A percentile compares a stretch with the other conserved stretches of the same genome.
Conservation (phyloP, 1,284 basidiomycete species). For the Exsudoporus floridanus region DNA sequence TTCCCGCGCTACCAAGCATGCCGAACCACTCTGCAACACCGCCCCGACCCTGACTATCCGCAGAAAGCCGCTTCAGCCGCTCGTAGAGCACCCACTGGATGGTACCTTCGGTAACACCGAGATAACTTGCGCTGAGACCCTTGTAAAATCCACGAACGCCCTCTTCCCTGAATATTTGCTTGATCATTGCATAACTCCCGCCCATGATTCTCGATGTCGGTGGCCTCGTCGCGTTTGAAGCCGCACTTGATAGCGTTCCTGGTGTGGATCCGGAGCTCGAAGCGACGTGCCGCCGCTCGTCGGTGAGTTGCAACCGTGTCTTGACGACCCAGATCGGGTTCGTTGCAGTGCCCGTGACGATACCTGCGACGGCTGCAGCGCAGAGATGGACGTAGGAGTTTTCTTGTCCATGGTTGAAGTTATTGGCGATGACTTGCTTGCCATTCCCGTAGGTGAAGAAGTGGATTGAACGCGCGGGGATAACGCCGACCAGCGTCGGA, state of each 20-base stretch:
- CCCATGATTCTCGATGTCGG: slow-evolving; percentile 39
- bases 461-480: slow-evolving; percentile 95
- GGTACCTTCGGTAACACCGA: slow-evolving; percentile 95
- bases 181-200: slow-evolving; percentile 64
- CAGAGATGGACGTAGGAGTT: slow-evolving; percentile 83
- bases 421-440: slow-evolving; percentile 84
- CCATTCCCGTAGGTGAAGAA: slow-evolving; percentile 99
- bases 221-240: not conserved
- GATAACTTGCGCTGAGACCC: slow-evolving; percentile 90
- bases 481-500: slow-evolving; percentile 91
- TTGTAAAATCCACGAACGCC: slow-evolving; percentile 92
- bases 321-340: slow-evolving; percentile 99
- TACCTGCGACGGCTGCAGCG: slow-evolving; percentile 84
- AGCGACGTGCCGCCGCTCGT: slow-evolving; percentile 25
- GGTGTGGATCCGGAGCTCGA: not conserved
- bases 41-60: slow-evolving; percentile 53
- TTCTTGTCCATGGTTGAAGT: slow-evolving; percentile 82
- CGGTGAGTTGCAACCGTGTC: slow-evolving; percentile 82
- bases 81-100: slow-evolving; percentile 99
- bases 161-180: slow-evolving; percentile 76
- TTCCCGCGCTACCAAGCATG: slow-evolving; percentile 89
- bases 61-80: slow-evolving; percentile 66
- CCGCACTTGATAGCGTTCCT: not conserved
- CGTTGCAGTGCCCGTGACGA: slow-evolving; percentile 86
- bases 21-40: slow-evolving; percentile 67